Evolutionary conservation across 225 moss, liverwort and hornwort species (phyloP).

Genomic region (Thuidium tamariscinum): DNA sequence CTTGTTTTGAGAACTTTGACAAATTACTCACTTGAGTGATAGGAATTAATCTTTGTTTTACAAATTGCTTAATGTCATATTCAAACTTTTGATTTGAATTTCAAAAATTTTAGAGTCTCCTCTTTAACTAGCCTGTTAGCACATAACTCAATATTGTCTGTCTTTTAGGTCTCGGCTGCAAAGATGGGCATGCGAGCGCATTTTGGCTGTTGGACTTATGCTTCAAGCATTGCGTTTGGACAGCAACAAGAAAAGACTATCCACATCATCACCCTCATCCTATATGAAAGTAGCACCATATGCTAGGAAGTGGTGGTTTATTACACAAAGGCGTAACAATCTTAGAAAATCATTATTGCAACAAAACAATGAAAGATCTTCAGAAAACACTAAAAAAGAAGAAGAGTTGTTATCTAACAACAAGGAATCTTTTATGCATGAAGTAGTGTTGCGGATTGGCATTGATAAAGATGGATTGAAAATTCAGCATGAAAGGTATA

Average conservation of each 20-base stretch:
- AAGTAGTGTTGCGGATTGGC: constrained; percentile 30
- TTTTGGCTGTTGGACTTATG: constrained; percentile 29
- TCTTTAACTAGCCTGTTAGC: too few relatives aligned
- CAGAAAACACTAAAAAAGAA: neutral
- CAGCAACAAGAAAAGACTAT: neutral
- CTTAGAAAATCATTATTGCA: neutral
- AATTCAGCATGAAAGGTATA: constrained; percentile 20
- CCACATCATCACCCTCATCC: neutral
- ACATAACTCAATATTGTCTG: neutral
- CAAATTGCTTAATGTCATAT: neutral
- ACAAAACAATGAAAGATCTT: neutral
- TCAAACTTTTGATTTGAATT: neutral
- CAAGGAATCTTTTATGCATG: constrained; percentile 4
- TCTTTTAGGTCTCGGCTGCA: neutral
- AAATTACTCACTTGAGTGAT: neutral
- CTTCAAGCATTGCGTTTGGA: constrained; percentile 16
- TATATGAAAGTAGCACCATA: constrained; percentile 33
- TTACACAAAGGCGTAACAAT: constrained; percentile 17
- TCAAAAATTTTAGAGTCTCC: neutral
- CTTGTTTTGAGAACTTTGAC: neutral
- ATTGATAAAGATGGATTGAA: constrained; percentile 18
- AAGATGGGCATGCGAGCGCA: constrained; percentile 28
- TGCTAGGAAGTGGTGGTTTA: constrained; percentile 43
- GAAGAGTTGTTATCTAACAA: neutral
- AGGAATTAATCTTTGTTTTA: neutral